Percentiles rank a stretch among this genome's conserved stretches.
Evolutionary conservation across 2,329 filamentous ascomycete genomes (phyloP).

Genomic region (Curvularia hawaiiensis): DNA sequence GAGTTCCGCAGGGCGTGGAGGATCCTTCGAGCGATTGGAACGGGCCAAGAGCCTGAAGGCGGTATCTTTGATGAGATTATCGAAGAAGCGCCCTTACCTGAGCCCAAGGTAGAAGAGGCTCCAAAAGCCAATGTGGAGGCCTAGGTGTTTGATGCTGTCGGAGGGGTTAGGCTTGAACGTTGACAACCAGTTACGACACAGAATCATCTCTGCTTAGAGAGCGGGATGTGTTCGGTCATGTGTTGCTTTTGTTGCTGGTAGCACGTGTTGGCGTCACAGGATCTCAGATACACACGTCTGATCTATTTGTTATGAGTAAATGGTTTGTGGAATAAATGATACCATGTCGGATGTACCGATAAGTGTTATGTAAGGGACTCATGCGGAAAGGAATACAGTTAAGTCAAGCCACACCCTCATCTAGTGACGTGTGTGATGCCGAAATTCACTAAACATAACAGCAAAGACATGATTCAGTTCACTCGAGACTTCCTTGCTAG

Average conservation of each 20-base stretch:
- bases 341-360: neutral
- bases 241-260: neutral
- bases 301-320: neutral
- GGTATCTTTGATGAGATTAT: slow-evolving; percentile 45
- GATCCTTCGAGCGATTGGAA: slow-evolving; percentile 53
- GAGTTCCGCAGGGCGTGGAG: slow-evolving; percentile 83
- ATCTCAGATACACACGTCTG: neutral
- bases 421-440: neutral
- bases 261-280: neutral
- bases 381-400: neutral
- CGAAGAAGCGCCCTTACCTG: slow-evolving; percentile 21
- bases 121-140: neutral
- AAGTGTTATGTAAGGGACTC: neutral
- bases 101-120: slow-evolving; percentile 5
- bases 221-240: neutral
- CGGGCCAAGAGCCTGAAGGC: slow-evolving; percentile 34
- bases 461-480: neutral
- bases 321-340: neutral
- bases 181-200: neutral
- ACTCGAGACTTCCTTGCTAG: neutral
- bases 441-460: neutral
- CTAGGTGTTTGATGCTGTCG: neutral
- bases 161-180: neutral
- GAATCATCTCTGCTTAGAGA: neutral
- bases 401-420: neutral